These are phyloP conservation scores for Xenosphaeropsis pyriputrescens DNA, from an alignment of 2,329 filamentous ascomycete genomes.

Conservation along the genomic window DNA sequence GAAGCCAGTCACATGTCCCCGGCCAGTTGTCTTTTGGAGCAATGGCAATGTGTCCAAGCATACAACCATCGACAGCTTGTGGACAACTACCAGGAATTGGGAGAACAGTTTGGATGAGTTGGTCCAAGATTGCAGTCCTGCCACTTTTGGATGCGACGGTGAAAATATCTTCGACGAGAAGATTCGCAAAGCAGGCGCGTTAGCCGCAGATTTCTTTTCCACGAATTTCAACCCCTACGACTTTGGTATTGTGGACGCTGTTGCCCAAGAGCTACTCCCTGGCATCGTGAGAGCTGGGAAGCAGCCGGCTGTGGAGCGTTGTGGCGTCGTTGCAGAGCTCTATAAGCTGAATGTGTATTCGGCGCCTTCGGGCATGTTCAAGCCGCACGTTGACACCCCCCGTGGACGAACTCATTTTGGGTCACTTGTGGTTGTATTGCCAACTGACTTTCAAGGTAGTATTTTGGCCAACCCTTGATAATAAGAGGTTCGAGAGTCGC, in stretches of 20 bases:
- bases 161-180: slow-evolving; percentile 32
- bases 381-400: too few species aligned
- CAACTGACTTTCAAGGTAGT: too few species aligned
- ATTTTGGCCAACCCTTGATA: too few species aligned
- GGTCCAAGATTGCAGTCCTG: slow-evolving; percentile 22
- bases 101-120: slow-evolving; percentile 16
- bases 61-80: too few species aligned
- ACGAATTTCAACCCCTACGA: slow-evolving; percentile 35
- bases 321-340: slow-evolving; percentile 31
- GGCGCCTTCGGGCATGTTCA: too few species aligned
- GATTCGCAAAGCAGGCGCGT: slow-evolving; percentile 35
- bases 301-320: slow-evolving; percentile 5
- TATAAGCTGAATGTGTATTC: slow-evolving; percentile 37
- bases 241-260: slow-evolving; percentile 32
- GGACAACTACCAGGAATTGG: too few species aligned
- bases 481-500: too few species aligned
- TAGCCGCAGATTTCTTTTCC: slow-evolving; percentile 30
- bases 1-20: too few species aligned
- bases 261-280: slow-evolving; percentile 26
- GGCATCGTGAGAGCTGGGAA: slow-evolving; percentile 12
- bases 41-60: too few species aligned
- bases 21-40: too few species aligned
- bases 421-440: too few species aligned
- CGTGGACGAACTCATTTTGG: too few species aligned
- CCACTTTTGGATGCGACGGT: slow-evolving; percentile 29